Evolutionary conservation across 2,329 filamentous ascomycete species (phyloP), one percentile per base, ranked within the genome.

Genomic region (Cercospora sp.): DNA sequence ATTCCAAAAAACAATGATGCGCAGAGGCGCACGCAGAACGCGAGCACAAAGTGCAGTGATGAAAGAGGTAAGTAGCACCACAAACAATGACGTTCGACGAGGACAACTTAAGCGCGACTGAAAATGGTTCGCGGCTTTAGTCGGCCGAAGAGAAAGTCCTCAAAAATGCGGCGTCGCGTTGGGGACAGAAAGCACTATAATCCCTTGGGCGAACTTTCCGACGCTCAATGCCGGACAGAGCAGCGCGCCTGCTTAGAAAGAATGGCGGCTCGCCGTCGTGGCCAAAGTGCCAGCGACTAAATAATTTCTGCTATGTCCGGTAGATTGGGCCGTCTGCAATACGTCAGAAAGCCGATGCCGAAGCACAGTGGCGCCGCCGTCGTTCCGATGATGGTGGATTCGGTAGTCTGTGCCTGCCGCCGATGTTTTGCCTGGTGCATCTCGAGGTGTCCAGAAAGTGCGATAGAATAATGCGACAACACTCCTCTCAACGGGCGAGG

Each of bases 101-200:
- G 23, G 7, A 12, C 48, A 55, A 26, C 33, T 64, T 59, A 64
- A 64, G 18, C 51, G 26, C 40, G 31, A 40, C 62, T 59, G 51
- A 58, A 28, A 26, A 33, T 48, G 33, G 31, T 33, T 59, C 16
- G 53, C 62, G 62, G 62, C 20, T 64, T 45, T 42, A 30, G 62
- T 64, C 53, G 62, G 62, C 51, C 53, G 62, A 63, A 31, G n/a
- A 30, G 53, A 26, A 63, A 16, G 33, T 36, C n/a, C 18, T 59
- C 55, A 18, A 13, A 36, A 30, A n/a, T 55, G 48, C 12, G 48
- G 48, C 48, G 20, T 23, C 20, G 48, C 48, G 48, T 55, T 55
- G 48, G 16, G 48, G 48, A 55, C 48, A 26, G 23, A 28, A 28
- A 55, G 48, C 5, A 16, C 48, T 30, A 28, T 28, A 30, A 30